These are phyloP conservation scores for Suhomyces emberorum DNA, from an alignment of 805 yeast species.

Conservation along the genomic window DNA sequence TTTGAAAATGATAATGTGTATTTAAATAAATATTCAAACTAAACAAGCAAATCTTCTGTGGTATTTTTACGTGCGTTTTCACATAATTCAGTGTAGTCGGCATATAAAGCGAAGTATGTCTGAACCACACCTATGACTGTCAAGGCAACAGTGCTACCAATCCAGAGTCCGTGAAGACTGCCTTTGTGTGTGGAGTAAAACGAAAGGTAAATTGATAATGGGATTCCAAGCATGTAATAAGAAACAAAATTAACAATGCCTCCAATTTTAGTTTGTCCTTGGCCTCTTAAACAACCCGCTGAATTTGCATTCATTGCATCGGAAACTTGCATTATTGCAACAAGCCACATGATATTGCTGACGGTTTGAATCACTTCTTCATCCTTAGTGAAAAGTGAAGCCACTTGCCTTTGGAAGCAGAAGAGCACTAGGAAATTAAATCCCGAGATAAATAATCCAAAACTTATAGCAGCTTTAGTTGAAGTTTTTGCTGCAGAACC, in stretches of 20 bases:
- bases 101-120: constrained; percentile 31
- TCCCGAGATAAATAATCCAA: constrained; percentile 34
- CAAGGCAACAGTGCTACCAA: constrained; percentile 49
- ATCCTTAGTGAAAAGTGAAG: constrained; percentile 56
- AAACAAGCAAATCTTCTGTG: constrained; percentile 9
- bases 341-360: constrained; percentile 52
- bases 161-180: constrained; percentile 62
- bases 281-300: constrained; percentile 77
- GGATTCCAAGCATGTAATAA: constrained; percentile 62
- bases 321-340: constrained; percentile 66
- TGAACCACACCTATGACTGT: constrained; percentile 47
- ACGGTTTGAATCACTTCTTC: constrained; percentile 52
- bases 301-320: constrained; percentile 70
- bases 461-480: constrained; percentile 34
- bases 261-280: constrained; percentile 67
- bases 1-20: too few relatives aligned
- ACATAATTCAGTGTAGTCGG: constrained; percentile 35
- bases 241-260: constrained; percentile 55
- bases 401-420: constrained; percentile 32
- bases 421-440: constrained; percentile 31
- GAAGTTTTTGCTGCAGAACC: constrained; percentile 33
- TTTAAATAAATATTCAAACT: background rate
- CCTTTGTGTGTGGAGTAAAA: constrained; percentile 46
- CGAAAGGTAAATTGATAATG: constrained; percentile 53
- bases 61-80: constrained; percentile 40